Evolutionary conservation across 1,284 basidiomycete species (phyloP), one percentile per base, ranked within the genome.

Genomic region (Pyrrhoderma noxium): DNA sequence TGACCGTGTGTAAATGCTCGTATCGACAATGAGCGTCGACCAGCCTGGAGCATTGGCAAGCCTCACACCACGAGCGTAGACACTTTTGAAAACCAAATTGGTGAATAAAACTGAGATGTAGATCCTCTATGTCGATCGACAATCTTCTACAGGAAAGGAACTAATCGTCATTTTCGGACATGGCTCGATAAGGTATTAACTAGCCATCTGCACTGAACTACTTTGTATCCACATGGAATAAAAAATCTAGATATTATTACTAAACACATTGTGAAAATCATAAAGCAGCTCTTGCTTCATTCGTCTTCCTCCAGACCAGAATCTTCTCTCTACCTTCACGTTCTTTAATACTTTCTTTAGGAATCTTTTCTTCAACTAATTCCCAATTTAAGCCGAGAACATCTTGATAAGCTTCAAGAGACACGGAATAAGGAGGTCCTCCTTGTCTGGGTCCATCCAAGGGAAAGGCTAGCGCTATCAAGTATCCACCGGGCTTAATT

Each of bases 381-480:
- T 72, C 68, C 72, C 80, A 85, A 38, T 71, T 64, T 1, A 66
- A 65, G 3, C 74, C 75, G 3, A 89, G 68, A 2, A 74, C 68
- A 9, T 75, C 71, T 11, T 70, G 65, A 53, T 86, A 86, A 52
- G 80, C 73, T 27, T 79, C 76, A 5, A 76, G 73, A 9, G 73
- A 66, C 22, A 86, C 74, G 39, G 72, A 77, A 61, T 71, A 84
- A 0, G 86, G 85, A 0, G 85, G 85, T 0, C 84, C 84, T 3
- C 67, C 67, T 4, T 72, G 67, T 42, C 73, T 67, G 0, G 74
- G 71, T 43, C 68, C 76, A 38, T 77, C 69, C 16, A 86, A 69
- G 0, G 78, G 79, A 60, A 64, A 79, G 54, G 74, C 65, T 31
- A 79, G 64, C 0, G 80, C 79, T 58, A 89, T 77, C 23, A 89